Evolutionary conservation across 2,329 filamentous ascomycete species (phyloP).

Genomic region (Xylaria sp.): DNA sequence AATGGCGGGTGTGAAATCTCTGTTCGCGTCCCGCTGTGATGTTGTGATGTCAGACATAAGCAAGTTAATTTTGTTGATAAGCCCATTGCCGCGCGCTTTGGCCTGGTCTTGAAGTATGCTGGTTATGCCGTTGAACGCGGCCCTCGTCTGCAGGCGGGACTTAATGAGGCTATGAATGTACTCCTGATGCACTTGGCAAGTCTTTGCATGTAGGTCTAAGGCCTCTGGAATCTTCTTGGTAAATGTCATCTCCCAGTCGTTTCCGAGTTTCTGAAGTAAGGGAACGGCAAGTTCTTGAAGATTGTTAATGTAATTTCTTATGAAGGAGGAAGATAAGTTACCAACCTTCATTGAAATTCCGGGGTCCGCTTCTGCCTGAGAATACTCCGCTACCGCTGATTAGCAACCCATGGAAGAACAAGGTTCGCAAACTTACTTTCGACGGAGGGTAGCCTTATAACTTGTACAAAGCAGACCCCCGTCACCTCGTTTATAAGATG

Average conservation of each 20-base stretch:
- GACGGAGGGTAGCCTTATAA: conserved; percentile 34
- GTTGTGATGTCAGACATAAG: conserved; percentile 20
- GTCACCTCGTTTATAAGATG: conserved; percentile 13
- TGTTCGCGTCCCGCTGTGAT: conserved; percentile 29
- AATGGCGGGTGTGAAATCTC: conserved; percentile 29
- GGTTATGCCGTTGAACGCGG: conserved; percentile 13
- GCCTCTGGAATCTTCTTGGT: conserved; percentile 28
- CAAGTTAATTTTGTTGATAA: conserved; percentile 7
- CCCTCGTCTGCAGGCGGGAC: conserved; percentile 10
- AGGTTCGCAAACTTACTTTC: conserved; percentile 27
- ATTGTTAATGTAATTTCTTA: not conserved
- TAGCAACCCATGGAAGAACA: not conserved
- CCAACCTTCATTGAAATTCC: conserved; percentile 40
- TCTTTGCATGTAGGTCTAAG: conserved; percentile 20
- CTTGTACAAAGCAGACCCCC: conserved; percentile 27
- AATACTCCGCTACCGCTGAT: conserved; percentile 34
- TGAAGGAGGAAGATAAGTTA: not conserved
- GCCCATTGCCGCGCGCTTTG: conserved; percentile 8
- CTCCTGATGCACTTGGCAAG: conserved; percentile 6
- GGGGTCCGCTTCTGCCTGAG: conserved; percentile 11
- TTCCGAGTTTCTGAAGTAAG: conserved; percentile 22
- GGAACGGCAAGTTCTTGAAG: conserved; percentile 32
- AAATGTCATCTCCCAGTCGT: conserved; percentile 32
- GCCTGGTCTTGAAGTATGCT: conserved; percentile 31
- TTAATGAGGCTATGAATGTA: conserved; percentile 21